Evolutionary conservation across 495 filamentous ascomycete genomes (phyloP), one percentile per base, ranked within the genome.

Genomic region (Entonaema liquescens): DNA sequence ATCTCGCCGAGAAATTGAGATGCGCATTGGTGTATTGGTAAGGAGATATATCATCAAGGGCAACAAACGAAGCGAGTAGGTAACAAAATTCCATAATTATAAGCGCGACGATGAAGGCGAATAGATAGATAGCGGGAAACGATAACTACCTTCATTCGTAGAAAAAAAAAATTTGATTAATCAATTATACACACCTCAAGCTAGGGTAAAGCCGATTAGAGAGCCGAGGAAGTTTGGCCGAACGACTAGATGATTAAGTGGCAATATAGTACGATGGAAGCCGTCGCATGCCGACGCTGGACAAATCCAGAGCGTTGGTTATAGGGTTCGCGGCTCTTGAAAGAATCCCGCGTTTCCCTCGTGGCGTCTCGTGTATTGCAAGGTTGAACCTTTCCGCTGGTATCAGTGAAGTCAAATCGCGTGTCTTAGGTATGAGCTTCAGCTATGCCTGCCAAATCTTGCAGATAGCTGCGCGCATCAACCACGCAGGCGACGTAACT

Each of bases 401-500:
- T 69, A 73, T 62, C 70, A 50, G 29, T 35, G 58, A 73, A 57
- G 70, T 65, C 66, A 59, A 73, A 65, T 69, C 57, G 70, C 61
- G 60, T 62, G 63, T 73, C 65, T 69, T 62, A 66, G 70, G 65
- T 64, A 65, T 64, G 56, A 54, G 61, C 56, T 66, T 66, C 52
- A 58, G 28, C 57, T 65, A 69, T 73, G 65, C 65, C 65, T 73
- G 70, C 42, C 61, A 68, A 64, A 73, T 66, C 65, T 73, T 73
- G 70, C 70, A 73, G 65, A 57, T 66, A 42, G 61, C 58, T 69
- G 62, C 44, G 61, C 61, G 44, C 64, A 73, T 69, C 70, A 59
- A 66, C 65, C 56, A 73, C 55, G 57, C 70, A 73, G 68, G 29
- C 65, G 53, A 73, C 70, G 70, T 73, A 69, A 69, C 68, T 68